phyloP scores from a whole-genome alignment of 495 filamentous ascomycete species.

The Talaromyces nanjingensis region DNA sequence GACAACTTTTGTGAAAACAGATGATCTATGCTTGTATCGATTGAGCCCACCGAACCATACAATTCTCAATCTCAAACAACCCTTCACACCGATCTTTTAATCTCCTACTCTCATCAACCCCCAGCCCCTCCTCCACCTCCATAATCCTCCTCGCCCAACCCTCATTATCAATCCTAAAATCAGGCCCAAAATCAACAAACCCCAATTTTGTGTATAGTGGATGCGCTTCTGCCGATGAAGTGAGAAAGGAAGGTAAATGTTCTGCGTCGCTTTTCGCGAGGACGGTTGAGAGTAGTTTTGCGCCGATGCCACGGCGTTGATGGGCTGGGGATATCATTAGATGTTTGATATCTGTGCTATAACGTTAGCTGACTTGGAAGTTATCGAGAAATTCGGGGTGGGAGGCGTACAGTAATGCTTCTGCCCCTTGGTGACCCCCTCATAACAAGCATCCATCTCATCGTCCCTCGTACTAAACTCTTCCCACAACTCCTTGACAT shows the following conservation, averaged over 20 bases:
- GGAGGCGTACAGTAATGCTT: background rate
- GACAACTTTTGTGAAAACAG: background rate
- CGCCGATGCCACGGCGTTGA: slow-evolving; percentile 3
- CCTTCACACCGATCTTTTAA: background rate
- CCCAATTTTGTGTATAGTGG: background rate
- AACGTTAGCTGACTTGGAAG: too few relatives aligned
- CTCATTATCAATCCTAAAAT: slow-evolving; percentile 5
- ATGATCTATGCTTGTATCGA: background rate
- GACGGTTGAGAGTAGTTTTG: background rate
- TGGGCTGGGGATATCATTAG: slow-evolving; percentile 14
- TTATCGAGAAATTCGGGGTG: background rate
- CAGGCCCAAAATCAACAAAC: slow-evolving; percentile 4
- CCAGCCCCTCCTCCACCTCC: background rate
- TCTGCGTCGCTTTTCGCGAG: slow-evolving; percentile 8
- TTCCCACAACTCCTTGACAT: background rate
- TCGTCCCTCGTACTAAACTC: slow-evolving; percentile 1
- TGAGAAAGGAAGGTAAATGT: background rate
- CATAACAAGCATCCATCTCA: slow-evolving; percentile 4
- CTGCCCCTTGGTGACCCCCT: background rate
- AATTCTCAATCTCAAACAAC: slow-evolving; percentile 3
- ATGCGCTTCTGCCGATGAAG: slow-evolving; percentile 1
- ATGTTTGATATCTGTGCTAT: slow-evolving; percentile 14
- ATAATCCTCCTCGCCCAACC: background rate
- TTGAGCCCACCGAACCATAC: background rate
- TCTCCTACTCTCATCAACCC: slow-evolving; percentile 1